phyloP scores from a whole-genome alignment of 768 basidiomycete species.

The Tricholoma matsutake region DNA sequence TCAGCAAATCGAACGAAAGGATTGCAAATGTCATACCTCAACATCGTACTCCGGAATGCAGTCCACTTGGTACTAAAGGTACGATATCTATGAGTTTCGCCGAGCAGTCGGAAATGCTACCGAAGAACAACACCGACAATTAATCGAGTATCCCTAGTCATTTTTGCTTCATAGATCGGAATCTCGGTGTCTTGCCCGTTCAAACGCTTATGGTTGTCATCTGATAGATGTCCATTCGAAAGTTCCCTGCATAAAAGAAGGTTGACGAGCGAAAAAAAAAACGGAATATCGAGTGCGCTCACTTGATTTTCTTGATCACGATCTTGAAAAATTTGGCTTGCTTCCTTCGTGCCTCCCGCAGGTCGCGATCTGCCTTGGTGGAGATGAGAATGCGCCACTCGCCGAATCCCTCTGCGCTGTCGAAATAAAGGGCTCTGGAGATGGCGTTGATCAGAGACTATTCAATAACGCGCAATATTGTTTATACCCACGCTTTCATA shows the following conservation, averaged over 20 bases:
- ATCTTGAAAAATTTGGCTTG: constrained; percentile 48
- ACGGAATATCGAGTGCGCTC: constrained; percentile 9
- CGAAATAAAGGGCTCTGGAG: constrained; percentile 50
- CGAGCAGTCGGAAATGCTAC: not conserved
- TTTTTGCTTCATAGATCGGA: constrained; percentile 68
- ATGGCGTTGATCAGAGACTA: not conserved
- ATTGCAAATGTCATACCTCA: constrained; percentile 16
- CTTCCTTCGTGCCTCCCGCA: constrained; percentile 45
- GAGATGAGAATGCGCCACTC: constrained; percentile 61
- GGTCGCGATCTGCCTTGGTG: constrained; percentile 43
- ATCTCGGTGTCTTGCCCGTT: constrained; percentile 41
- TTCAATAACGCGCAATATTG: not conserved
- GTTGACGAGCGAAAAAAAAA: no score
- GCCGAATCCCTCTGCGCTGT: constrained; percentile 58
- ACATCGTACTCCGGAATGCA: constrained; percentile 37
- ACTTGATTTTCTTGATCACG: constrained; percentile 70
- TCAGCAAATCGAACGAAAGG: not conserved
- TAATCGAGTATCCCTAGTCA: constrained; percentile 49
- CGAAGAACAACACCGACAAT: constrained; percentile 35
- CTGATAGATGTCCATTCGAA: constrained; percentile 66
- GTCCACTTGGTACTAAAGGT: constrained; percentile 46
- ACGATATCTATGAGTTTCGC: not conserved
- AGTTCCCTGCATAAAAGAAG: constrained; percentile 47
- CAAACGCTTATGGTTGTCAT: constrained; percentile 63
- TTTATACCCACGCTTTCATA: constrained; percentile 43